phyloP scores from a whole-genome alignment of 129 eudicot genomes.

The Artemisia tridentata region DNA sequence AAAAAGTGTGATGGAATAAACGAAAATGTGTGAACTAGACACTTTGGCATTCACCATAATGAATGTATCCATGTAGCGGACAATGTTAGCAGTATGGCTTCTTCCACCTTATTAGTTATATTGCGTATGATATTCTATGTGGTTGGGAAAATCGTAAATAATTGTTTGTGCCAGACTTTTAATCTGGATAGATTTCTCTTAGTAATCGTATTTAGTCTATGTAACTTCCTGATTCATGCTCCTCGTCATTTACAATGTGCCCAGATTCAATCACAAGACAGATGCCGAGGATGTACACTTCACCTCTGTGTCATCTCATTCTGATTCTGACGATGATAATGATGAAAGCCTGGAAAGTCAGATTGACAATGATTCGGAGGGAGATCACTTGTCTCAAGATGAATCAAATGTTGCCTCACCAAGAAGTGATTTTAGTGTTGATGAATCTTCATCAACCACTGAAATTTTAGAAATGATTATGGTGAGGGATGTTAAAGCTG shows the following conservation, averaged over 20 bases:
- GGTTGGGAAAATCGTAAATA: too few relatives aligned
- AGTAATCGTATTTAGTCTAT: background rate
- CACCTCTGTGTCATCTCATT: constrained; percentile 51
- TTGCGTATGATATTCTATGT: too few relatives aligned
- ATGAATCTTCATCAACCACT: constrained; percentile 29
- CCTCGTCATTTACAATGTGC: background rate
- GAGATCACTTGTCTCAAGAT: constrained; percentile 24
- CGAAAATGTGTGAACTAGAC: too few relatives aligned
- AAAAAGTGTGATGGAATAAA: too few relatives aligned
- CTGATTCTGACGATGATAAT: constrained; percentile 47
- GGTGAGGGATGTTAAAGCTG: constrained; percentile 83
- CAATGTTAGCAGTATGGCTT: too few relatives aligned
- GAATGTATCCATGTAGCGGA: too few relatives aligned
- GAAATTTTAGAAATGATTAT: constrained; percentile 76
- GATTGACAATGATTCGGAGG: constrained; percentile 18
- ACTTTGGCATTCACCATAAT: too few relatives aligned
- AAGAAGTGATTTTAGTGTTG: constrained; percentile 6
- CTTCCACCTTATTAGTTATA: too few relatives aligned
- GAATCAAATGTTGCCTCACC: constrained; percentile 21
- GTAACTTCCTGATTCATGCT: constrained; percentile 10
- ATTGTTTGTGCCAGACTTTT: too few relatives aligned
- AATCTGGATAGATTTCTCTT: too few relatives aligned
- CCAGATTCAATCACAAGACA: constrained; percentile 92
- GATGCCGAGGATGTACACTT: constrained; percentile 91
- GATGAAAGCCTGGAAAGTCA: constrained; percentile 24